A percentile compares a stretch with the other conserved stretches of the same genome.
Evolutionary conservation across 352 stramenopile genomes (phyloP).

Genomic region (Pythium utonaiense): DNA sequence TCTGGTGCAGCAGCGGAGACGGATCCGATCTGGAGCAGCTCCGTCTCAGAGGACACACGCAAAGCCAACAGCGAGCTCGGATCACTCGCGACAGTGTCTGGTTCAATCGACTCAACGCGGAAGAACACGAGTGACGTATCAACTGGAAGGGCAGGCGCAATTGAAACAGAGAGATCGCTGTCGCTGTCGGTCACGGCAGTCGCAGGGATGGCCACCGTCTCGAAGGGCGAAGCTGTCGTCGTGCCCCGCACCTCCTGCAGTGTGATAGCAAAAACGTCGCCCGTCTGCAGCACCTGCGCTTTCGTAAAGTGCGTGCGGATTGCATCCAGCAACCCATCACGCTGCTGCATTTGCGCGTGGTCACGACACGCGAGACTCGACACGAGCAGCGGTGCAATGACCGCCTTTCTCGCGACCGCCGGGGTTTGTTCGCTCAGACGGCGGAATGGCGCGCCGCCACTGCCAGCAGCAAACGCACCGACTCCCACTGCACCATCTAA

Average conservation of each 20-base stretch:
- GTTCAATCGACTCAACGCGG: constrained; percentile 56
- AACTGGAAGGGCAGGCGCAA: constrained; percentile 47
- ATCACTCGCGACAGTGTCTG: background rate
- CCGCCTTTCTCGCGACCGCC: constrained; percentile 43
- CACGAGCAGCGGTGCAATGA: constrained; percentile 58
- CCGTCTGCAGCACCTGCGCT: constrained; percentile 57
- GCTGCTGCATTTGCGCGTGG: constrained; percentile 51
- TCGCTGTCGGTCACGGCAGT: background rate
- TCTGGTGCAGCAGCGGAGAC: constrained; percentile 47
- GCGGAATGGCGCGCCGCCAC: constrained; percentile 27
- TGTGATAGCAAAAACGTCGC: constrained; percentile 67
- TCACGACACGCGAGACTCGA: constrained; percentile 60
- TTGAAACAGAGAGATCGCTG: constrained; percentile 12
- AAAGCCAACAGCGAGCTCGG: constrained; percentile 30
- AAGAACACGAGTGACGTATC: constrained; percentile 79
- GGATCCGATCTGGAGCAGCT: constrained; percentile 63
- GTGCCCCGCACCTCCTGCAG: constrained; percentile 39
- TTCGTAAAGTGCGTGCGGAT: constrained; percentile 57
- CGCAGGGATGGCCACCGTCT: constrained; percentile 35
- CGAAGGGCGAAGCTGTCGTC: constrained; percentile 37
- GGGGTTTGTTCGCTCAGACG: constrained; percentile 54
- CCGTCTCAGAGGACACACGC: constrained; percentile 54
- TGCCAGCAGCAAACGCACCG: background rate
- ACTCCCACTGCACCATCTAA: constrained; percentile 1
- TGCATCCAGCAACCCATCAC: constrained; percentile 51